A percentile compares a stretch with the other conserved stretches of the same genome.
These are phyloP conservation scores for Eutrema yunnanense DNA, from an alignment of 345 rosid genomes.

Conservation along the genomic window DNA sequence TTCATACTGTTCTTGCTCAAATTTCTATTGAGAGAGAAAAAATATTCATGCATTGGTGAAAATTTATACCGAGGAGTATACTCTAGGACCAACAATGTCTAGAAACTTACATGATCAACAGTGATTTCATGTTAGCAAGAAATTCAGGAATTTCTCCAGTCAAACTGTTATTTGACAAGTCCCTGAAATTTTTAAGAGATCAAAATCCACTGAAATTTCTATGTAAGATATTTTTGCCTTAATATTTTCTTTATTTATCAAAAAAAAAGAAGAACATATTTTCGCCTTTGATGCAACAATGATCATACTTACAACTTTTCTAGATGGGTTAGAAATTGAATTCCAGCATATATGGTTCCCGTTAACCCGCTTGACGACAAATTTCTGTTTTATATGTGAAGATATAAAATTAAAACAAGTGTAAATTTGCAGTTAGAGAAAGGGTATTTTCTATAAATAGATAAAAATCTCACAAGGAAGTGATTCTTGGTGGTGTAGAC, in stretches of 20 bases:
- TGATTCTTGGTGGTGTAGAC: constrained; percentile 22
- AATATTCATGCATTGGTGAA: neutral
- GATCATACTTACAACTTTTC: constrained; percentile 32
- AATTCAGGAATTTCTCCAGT: constrained; percentile 38
- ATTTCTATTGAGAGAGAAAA: constrained; percentile 21
- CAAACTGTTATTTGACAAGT: constrained; percentile 43
- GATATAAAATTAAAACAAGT: neutral
- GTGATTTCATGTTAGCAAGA: constrained; percentile 33
- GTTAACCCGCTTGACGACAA: constrained; percentile 37
- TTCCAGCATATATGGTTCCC: constrained; percentile 13
- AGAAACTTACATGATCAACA: constrained; percentile 42
- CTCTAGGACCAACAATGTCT: neutral
- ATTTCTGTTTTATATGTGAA: constrained; percentile 11
- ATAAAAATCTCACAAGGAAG: constrained; percentile 9
- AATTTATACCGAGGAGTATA: neutral
- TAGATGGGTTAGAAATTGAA: constrained; percentile 26
- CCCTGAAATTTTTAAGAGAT: constrained; percentile 28
- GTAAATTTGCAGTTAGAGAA: neutral
- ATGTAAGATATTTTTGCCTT: neutral
- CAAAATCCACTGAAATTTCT: neutral
- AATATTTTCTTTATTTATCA: too few relatives aligned
- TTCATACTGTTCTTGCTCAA: constrained; percentile 30
- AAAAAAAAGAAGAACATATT: neutral
- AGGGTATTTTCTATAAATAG: neutral
- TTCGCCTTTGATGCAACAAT: neutral